phyloP scores from a whole-genome alignment of 495 filamentous ascomycete genomes.

The Lichenothelia convexa region DNA sequence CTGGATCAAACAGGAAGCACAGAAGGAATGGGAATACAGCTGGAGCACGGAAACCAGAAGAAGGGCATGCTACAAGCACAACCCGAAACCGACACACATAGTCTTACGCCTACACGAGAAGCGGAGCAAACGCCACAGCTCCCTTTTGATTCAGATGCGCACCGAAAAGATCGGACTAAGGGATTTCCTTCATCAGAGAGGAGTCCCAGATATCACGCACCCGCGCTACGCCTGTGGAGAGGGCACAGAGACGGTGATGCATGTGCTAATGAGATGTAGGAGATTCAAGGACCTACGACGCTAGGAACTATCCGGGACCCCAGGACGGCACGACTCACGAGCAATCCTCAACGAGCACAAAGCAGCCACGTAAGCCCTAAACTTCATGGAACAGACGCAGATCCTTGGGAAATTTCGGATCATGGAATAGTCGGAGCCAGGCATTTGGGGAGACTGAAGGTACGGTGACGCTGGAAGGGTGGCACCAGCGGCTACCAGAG shows the following conservation, averaged over 20 bases:
- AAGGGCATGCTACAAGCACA: no score
- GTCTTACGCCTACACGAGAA: no score
- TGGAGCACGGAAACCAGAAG: no score
- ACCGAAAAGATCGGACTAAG: slow-evolving; percentile 12
- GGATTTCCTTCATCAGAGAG: slow-evolving; percentile 9
- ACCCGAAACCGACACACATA: no score
- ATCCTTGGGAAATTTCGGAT: background rate
- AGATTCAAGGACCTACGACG: background rate
- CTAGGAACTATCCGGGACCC: background rate
- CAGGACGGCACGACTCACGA: background rate
- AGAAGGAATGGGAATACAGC: no score
- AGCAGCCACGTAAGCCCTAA: background rate
- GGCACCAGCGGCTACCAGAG: no score
- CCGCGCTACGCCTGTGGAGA: slow-evolving; percentile 7
- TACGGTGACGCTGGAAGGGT: no score
- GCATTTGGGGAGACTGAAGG: no score
- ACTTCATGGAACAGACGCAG: background rate
- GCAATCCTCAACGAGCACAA: background rate
- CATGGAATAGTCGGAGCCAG: no score
- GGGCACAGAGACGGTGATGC: slow-evolving; percentile 5
- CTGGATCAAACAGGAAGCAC: no score
- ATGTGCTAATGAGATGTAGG: slow-evolving; percentile 7
- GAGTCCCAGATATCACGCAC: slow-evolving; percentile 6
- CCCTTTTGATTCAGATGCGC: slow-evolving; percentile 9
- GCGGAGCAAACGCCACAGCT: slow-evolving; percentile 7